Evolutionary conservation across 805 yeast genomes (phyloP).

Genomic region (Kodamaea kakaduensis): DNA sequence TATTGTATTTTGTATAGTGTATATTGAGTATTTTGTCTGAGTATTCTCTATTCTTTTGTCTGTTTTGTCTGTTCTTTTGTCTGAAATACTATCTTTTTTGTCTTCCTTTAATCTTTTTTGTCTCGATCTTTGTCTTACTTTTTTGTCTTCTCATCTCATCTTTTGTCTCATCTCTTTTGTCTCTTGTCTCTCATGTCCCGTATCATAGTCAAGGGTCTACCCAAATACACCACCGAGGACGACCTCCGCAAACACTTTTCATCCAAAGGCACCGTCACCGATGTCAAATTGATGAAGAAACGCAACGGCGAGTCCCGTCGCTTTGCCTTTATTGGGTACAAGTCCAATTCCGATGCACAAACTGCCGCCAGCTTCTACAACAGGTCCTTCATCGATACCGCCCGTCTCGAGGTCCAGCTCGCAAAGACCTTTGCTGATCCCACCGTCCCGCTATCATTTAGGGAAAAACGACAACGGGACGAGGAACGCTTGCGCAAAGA

Average conservation of each 20-base stretch:
- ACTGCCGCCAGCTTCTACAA: slow-evolving; percentile 74
- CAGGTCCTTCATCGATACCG: slow-evolving; percentile 76
- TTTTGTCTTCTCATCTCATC: too few relatives aligned
- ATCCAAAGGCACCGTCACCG: slow-evolving; percentile 59
- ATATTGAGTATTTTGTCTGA: too few relatives aligned
- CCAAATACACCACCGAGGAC: slow-evolving; percentile 71
- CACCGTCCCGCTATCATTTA: slow-evolving; percentile 59
- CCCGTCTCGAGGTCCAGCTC: slow-evolving; percentile 69
- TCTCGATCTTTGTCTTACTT: too few relatives aligned
- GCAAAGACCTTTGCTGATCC: slow-evolving; percentile 90
- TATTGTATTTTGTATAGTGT: too few relatives aligned
- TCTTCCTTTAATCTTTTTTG: too few relatives aligned
- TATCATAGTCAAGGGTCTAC: slow-evolving; percentile 86
- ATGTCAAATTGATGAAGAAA: slow-evolving; percentile 79
- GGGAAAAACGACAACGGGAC: slow-evolving; percentile 36
- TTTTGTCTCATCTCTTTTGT: too few relatives aligned
- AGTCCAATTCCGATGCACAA: slow-evolving; percentile 67
- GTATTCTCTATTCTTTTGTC: too few relatives aligned
- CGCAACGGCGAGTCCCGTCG: slow-evolving; percentile 83
- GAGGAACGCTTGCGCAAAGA: slow-evolving; percentile 41
- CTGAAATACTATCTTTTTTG: slow-evolving; percentile 3
- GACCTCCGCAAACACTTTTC: slow-evolving; percentile 64
- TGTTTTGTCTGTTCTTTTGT: slow-evolving; percentile 3
- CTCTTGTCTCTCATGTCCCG: slow-evolving; percentile 87
- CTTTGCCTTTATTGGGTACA: slow-evolving; percentile 90